Base-by-base conservation (phyloP, 441 rosid genomes). In the Hura crepitans region DNA sequence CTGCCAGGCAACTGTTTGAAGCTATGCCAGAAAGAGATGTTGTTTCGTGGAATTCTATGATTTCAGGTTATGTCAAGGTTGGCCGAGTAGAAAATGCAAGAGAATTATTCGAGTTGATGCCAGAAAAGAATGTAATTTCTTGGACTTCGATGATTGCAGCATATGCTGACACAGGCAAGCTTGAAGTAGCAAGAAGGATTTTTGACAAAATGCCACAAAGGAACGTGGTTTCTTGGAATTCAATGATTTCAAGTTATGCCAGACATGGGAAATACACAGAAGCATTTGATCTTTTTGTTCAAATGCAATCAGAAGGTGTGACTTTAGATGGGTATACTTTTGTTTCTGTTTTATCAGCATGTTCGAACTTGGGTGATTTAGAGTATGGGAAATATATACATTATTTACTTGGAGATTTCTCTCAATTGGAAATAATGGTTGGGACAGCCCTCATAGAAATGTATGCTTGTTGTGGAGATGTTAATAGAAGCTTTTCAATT, bases 11-110 rank as follows among this genome's bases (percentile, higher is more conserved):
- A 10, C 45, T 87, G 80, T 88, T 92, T 46, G 64, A 81, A 61
- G 73, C 51, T 10, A 87, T 90, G 89, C 94, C 90, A 2, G 81
- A 81, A 69, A 87, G 93, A 62, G 87, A 82, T 50, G 80, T 81
- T 25, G 88, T 92, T 15, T 90, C 95, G 3, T 90, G 97, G 93
- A 86, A 89, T 18, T 66, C 73, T 11, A 72, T 81, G 68, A 75
- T 81, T 50, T 75, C 78, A 28, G 81, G 78, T 10, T 78, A 66
- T 30, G 61, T 67, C 20, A 37, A 65, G 60, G 57, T 31, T 28
- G 63, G 68, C 30, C 65, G 69, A 31, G 42, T 72, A 18, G 72
- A 72, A n/a, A 76, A 46, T 51, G 78, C 82, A 0, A 76, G 74
- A 35, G 69, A 56, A 43, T 33, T 80, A 64, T 76, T 80, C 42